Evolutionary conservation across 768 basidiomycete genomes (phyloP).

Genomic region (Trametes punicea): DNA sequence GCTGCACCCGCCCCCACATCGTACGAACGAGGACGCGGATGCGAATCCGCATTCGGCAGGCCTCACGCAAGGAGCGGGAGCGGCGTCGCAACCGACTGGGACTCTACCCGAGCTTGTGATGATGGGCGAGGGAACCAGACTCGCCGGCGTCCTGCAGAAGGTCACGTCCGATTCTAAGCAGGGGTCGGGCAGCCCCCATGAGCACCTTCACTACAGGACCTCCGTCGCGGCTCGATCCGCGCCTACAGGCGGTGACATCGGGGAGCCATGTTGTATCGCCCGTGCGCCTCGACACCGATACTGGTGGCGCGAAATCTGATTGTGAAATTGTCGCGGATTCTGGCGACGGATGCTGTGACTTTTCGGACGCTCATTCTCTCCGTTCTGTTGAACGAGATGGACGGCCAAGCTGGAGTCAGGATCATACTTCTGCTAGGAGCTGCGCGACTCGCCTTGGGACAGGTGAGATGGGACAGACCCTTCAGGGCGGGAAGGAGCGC

Average conservation of each 20-base stretch:
- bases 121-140: neutral
- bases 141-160: neutral
- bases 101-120: neutral
- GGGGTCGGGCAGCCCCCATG: neutral
- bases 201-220: neutral
- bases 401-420: no score
- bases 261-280: neutral
- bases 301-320: neutral
- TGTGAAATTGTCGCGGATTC: neutral
- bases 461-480: no score
- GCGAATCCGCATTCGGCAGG: neutral
- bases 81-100: constrained; percentile 1
- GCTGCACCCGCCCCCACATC: neutral
- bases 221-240: constrained; percentile 4
- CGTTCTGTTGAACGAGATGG: no score
- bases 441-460: no score
- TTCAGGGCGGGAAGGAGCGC: no score
- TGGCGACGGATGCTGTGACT: neutral
- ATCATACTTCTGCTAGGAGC: no score
- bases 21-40: neutral
- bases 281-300: neutral
- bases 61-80: neutral
- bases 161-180: neutral
- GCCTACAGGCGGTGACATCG: constrained; percentile 1
- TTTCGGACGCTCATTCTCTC: neutral